Conservation (phyloP, 768 basidiomycete genomes). For the Cystobasidium onofrii region DNA sequence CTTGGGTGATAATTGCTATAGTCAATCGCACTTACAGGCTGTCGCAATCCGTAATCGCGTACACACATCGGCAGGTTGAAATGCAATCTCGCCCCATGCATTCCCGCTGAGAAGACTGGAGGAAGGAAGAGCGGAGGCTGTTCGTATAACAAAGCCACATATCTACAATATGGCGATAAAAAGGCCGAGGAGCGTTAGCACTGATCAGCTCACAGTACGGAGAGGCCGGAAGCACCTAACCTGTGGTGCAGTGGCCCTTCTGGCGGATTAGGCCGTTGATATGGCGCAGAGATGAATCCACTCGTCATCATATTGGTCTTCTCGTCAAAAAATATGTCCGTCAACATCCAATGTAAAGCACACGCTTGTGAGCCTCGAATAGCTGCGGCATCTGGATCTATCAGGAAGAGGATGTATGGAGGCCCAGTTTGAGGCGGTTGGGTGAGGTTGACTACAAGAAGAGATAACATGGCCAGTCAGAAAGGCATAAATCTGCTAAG, state of each 20-base stretch:
- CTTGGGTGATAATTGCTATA: too few relatives aligned
- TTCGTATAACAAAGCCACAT: constrained; percentile 17
- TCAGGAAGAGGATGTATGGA: constrained; percentile 16
- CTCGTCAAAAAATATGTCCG: constrained; percentile 22
- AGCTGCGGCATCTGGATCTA: constrained; percentile 7
- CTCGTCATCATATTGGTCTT: constrained; percentile 1
- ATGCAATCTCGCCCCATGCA: constrained; percentile 14
- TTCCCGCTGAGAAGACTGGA: neutral
- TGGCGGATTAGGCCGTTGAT: constrained; percentile 21
- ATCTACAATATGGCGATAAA: neutral
- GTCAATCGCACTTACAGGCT: neutral
- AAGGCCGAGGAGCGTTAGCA: neutral
- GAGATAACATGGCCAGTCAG: neutral
- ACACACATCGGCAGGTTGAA: constrained; percentile 24
- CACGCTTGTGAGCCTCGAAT: neutral
- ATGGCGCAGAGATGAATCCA: constrained; percentile 17
- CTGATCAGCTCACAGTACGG: neutral
- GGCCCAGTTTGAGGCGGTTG: neutral
- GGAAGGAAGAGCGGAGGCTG: constrained; percentile 28
- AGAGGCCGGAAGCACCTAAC: too few relatives aligned
- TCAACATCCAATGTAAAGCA: constrained; percentile 26
- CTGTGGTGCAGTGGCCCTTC: constrained; percentile 26
- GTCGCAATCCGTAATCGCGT: constrained; percentile 21
- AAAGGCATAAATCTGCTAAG: too few relatives aligned
- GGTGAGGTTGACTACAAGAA: constrained; percentile 4